phyloP scores from a whole-genome alignment of 1,284 basidiomycete genomes.

The Fomitiporia mediterranea region DNA sequence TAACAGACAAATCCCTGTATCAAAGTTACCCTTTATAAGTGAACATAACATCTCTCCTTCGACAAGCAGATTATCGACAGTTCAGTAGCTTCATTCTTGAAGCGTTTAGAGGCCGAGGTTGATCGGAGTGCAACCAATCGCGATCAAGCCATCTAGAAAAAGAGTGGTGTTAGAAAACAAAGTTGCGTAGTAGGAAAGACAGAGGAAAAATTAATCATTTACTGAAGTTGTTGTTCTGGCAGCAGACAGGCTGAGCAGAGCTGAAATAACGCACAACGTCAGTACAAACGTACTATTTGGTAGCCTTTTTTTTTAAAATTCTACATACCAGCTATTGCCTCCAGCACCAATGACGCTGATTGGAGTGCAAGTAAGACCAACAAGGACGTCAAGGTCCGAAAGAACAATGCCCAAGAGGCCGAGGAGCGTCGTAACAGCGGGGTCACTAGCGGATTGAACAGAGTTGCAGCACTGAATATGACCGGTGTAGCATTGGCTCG shows the following conservation, averaged over 20 bases:
- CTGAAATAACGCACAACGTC: conserved; percentile 13
- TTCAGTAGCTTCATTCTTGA: too few species aligned
- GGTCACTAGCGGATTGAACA: background rate
- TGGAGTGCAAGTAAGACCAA: conserved; percentile 17
- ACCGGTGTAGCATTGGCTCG: conserved; percentile 15
- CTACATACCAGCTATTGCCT: conserved; percentile 1
- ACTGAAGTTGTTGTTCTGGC: conserved; percentile 20
- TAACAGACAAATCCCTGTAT: too few species aligned
- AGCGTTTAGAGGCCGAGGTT: conserved; percentile 18
- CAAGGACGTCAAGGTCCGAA: conserved; percentile 3
- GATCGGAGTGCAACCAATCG: conserved; percentile 24
- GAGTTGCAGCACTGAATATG: conserved; percentile 17
- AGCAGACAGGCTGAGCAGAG: conserved; percentile 10
- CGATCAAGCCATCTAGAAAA: conserved; percentile 19
- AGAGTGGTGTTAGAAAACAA: conserved; percentile 24
- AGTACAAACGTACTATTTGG: too few species aligned
- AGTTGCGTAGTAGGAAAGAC: background rate
- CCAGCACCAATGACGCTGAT: conserved; percentile 13
- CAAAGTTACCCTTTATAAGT: too few species aligned
- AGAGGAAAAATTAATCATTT: conserved; percentile 3
- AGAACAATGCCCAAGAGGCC: conserved; percentile 10
- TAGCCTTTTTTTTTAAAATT: too few species aligned
- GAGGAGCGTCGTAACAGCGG: conserved; percentile 1
- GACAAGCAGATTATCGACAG: too few species aligned
- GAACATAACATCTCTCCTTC: too few species aligned